These are phyloP conservation scores for Camelina sativa DNA, from an alignment of 345 rosid species.

Conservation along the genomic window DNA sequence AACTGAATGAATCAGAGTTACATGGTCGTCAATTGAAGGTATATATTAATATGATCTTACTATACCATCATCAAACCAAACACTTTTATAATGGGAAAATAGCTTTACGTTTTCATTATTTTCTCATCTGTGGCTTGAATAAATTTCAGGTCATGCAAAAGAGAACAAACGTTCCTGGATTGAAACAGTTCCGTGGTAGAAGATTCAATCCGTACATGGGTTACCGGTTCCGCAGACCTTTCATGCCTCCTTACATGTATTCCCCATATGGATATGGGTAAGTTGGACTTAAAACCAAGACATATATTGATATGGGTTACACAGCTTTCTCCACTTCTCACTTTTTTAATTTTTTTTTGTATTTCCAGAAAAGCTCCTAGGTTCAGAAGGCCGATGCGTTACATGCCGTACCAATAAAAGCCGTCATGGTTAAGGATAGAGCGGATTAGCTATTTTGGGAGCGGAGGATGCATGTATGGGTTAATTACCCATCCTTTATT, in stretches of 20 bases:
- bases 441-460: not conserved
- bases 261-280: constrained; percentile 95
- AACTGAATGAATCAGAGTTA: constrained; percentile 84
- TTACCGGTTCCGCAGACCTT: constrained; percentile 71
- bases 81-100: not conserved
- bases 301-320: not conserved
- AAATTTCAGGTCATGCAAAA: constrained; percentile 68
- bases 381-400: constrained; percentile 85
- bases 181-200: constrained; percentile 85
- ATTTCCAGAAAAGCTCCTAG: constrained; percentile 84
- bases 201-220: constrained; percentile 80
- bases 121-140: not conserved
- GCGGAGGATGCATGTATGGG: constrained; percentile 22
- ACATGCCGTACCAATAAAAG: constrained; percentile 85
- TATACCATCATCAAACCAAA: not conserved
- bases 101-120: not conserved
- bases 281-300: constrained; percentile 24
- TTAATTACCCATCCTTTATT: constrained; percentile 10
- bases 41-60: not conserved
- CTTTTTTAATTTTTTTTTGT: not conserved
- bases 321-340: constrained; percentile 8
- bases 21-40: constrained; percentile 98
- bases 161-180: constrained; percentile 93
- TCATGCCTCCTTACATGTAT: constrained; percentile 73
- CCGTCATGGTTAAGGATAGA: constrained; percentile 2